Evolutionary conservation across 768 basidiomycete genomes (phyloP), one percentile per base, ranked within the genome.

Genomic region (Rhodotorula paludigena): DNA sequence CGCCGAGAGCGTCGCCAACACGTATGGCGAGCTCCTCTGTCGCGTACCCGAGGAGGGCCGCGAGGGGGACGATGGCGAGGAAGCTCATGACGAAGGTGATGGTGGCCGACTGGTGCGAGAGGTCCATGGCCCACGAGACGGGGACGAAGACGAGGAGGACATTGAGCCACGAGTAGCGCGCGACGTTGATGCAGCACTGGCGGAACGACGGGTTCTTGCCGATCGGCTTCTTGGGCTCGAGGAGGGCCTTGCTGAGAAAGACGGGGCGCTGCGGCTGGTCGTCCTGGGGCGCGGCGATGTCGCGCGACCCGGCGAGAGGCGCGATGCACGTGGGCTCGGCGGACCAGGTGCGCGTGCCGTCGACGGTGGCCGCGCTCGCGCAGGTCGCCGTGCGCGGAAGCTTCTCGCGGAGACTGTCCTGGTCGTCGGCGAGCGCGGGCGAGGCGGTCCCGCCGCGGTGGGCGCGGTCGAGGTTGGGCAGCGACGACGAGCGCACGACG

Each of bases 1-100:
- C 57, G 16, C 64, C 55, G 28, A 66, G 38, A 4, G 62, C 66
- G 15, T 73, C 64, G 25, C 90, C 90, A 3, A 91, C 86, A 38
- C 89, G 85, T 62, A 90, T 74, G 6, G 90, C 88, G 25, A 92
- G 72, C 70, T 92, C 89, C 66, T 92, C 90, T 0, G 90, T 92
- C 1, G 89, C 89, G 75, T 90, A 91, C 1, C 86, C 87, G 4
- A 92, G 82, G 9, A 91, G 78, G 79, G 90, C 89, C 47, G 90
- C 90, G 10, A 92, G 81, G 11, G 90, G 90, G 66, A 92, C 84
- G 64, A 92, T 92, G 15, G 90, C 85, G 49, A 89, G 78, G 76
- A 92, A 90, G 2, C 86, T 85, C 74, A 87, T 87, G 89, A 68
- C 60, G 65, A 56, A 72, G 32, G 45, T 57, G 59, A 73, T 45